phyloP scores from a whole-genome alignment of 306 rosid species.

The Trifolium fragiferum region DNA sequence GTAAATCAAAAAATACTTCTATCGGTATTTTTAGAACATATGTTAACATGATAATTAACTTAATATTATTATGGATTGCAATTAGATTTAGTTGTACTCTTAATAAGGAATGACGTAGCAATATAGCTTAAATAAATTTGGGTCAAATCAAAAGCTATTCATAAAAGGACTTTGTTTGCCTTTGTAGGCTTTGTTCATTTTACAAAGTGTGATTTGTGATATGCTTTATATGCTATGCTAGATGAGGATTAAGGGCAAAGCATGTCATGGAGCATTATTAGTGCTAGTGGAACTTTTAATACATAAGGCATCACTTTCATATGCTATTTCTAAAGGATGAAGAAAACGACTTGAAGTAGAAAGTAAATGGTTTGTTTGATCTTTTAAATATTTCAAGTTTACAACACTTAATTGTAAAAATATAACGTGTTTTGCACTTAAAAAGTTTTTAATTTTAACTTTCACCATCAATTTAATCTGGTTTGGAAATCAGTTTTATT shows the following conservation, averaged over 20 bases:
- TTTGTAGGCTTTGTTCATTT: conserved; percentile 20
- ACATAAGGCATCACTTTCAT: conserved; percentile 25
- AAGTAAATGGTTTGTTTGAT: not conserved
- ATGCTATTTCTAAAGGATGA: conserved; percentile 5
- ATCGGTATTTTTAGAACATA: too few relatives aligned
- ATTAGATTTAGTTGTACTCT: not conserved
- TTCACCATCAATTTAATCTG: too few relatives aligned
- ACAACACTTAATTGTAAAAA: too few relatives aligned
- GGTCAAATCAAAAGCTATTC: conserved; percentile 5
- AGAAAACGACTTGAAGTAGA: conserved; percentile 12
- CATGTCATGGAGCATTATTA: conserved; percentile 1
- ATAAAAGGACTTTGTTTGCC: not conserved
- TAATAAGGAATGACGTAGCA: not conserved
- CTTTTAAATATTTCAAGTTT: too few relatives aligned
- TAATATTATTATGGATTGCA: conserved; percentile 3
- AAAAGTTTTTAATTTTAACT: too few relatives aligned
- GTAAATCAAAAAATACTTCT: too few relatives aligned
- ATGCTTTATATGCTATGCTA: not conserved
- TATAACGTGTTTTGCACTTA: not conserved
- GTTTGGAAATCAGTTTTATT: too few relatives aligned
- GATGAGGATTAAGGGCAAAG: not conserved
- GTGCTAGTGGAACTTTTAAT: conserved; percentile 13
- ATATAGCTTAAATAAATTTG: not conserved
- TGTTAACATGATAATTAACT: too few relatives aligned
- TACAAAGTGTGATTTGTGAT: conserved; percentile 26